Conservation (phyloP, 1,284 basidiomycete species). For the Malassezia globosa region DNA sequence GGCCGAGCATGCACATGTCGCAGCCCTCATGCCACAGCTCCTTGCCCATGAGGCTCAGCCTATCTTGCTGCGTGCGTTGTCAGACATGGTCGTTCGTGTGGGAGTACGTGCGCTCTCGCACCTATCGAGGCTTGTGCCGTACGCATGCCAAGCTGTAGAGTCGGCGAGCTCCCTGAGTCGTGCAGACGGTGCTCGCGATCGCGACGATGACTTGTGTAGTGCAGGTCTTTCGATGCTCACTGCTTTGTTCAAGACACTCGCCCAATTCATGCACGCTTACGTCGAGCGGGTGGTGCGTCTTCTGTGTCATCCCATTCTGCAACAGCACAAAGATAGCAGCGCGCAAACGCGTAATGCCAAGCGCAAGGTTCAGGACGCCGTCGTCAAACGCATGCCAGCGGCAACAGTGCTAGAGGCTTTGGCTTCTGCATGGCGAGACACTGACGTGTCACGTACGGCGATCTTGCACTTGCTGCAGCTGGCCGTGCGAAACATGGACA, state of each 20-base stretch:
- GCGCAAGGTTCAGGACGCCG: conserved; percentile 11
- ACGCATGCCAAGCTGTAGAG: conserved; percentile 7
- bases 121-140: conserved; percentile 26
- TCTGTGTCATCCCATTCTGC: conserved; percentile 22
- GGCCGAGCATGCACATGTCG: conserved; percentile 14
- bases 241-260: conserved; percentile 28
- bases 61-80: conserved; percentile 20
- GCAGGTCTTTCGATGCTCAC: conserved; percentile 33
- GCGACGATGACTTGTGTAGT: conserved; percentile 8
- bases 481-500: conserved; percentile 28
- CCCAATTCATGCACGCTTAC: conserved; percentile 40
- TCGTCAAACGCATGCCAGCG: conserved; percentile 15
- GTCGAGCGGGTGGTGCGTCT: conserved; percentile 20
- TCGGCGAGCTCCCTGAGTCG: too few relatives aligned
- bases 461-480: conserved; percentile 34
- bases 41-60: conserved; percentile 12
- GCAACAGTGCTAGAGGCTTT: conserved; percentile 9
- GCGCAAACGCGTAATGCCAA: not conserved
- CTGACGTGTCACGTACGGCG: not conserved
- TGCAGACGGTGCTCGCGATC: too few relatives aligned
- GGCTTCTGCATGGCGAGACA: conserved; percentile 5
- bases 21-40: conserved; percentile 23
- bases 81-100: conserved; percentile 25
- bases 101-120: conserved; percentile 43
- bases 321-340: not conserved